Conservation (phyloP, 768 basidiomycete species). For the Tricholoma sp. region DNA sequence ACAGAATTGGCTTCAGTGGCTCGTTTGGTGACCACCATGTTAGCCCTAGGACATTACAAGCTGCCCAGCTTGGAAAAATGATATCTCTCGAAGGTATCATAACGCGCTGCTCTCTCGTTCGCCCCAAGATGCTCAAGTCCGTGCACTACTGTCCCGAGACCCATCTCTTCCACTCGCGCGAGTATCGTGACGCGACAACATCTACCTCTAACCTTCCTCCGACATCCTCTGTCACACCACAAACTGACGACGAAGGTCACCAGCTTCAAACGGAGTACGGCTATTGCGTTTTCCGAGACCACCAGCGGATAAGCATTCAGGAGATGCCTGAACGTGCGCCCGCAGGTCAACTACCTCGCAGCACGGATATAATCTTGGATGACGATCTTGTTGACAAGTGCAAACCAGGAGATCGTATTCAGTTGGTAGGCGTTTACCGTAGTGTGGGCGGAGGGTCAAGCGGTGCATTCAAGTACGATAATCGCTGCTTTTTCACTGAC, state of each 20-base stretch:
- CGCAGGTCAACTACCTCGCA: constrained; percentile 92
- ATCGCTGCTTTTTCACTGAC: constrained; percentile 7
- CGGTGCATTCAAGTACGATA: constrained; percentile 87
- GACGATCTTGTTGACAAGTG: constrained; percentile 96
- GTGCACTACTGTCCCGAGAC: constrained; percentile 95
- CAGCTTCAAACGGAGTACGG: constrained; percentile 90
- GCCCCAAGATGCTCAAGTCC: constrained; percentile 97
- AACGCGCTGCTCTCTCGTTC: constrained; percentile 94
- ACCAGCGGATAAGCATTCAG: constrained; percentile 97
- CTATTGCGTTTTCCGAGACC: constrained; percentile 86
- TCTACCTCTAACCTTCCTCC: constrained; percentile 84
- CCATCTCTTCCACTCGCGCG: constrained; percentile 73
- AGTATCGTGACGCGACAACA: constrained; percentile 91
- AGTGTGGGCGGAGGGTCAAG: constrained; percentile 88
- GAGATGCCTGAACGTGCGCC: constrained; percentile 99
- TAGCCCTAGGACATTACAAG: constrained; percentile 87
- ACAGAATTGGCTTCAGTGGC: constrained; percentile 87
- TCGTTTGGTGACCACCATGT: constrained; percentile 98
- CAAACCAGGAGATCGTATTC: constrained; percentile 97
- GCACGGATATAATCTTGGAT: constrained; percentile 93
- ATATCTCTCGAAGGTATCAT: constrained; percentile 97
- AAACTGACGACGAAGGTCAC: constrained; percentile 87
- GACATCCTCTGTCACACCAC: constrained; percentile 81
- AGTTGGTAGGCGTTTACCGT: constrained; percentile 92
- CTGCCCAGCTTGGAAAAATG: constrained; percentile 91